phyloP scores from a whole-genome alignment of 345 rosid genomes.

The Durio zibethinus region DNA sequence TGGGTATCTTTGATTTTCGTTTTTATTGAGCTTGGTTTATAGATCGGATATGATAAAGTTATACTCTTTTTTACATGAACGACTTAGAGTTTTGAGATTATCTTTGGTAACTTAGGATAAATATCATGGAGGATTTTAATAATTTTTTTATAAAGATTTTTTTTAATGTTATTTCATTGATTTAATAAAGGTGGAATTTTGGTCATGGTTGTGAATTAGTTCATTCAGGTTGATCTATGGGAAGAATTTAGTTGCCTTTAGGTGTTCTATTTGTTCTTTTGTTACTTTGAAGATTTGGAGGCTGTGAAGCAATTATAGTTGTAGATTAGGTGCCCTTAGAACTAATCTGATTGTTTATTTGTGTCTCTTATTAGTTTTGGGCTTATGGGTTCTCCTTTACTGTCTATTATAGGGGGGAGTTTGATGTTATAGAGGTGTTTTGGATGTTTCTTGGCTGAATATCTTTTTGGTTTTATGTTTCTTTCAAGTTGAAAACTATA shows the following conservation, averaged over 20 bases:
- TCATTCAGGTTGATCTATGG: background rate
- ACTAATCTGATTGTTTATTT: background rate
- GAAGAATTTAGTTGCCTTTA: background rate
- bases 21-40: background rate
- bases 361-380: background rate
- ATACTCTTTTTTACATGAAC: background rate
- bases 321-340: constrained; percentile 2
- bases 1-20: constrained; percentile 15
- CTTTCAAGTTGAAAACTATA: background rate
- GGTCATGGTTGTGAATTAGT: background rate
- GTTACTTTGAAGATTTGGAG: background rate
- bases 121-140: background rate
- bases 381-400: background rate
- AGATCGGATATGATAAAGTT: constrained; percentile 10
- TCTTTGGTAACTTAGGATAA: background rate
- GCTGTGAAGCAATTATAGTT: background rate
- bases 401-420: background rate
- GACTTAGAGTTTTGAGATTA: background rate
- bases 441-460: background rate
- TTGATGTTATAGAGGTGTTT: background rate
- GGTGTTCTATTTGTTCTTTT: background rate
- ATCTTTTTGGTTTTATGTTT: background rate
- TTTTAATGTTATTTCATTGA: background rate
- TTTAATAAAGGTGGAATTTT: background rate
- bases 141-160: background rate